Evolutionary conservation across 192 early-diverging fungal genomes (phyloP), one percentile per base, ranked within the genome.

Genomic region (Podila epicladia): DNA sequence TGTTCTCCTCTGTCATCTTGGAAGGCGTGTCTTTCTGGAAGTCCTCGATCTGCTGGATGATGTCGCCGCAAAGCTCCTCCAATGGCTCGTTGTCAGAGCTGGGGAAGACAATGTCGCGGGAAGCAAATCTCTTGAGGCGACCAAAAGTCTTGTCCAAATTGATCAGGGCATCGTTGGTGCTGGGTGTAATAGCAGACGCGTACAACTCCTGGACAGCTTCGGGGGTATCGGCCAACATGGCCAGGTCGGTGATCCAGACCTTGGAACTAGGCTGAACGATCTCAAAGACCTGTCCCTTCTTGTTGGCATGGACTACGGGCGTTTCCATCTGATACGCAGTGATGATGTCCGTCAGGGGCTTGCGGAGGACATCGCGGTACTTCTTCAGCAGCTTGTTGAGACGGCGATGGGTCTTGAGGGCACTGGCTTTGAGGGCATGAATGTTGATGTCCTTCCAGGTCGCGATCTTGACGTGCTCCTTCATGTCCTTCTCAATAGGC

Each of bases 391-490:
- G 96, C 84, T 97, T 98, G 80, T 93, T 84, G 58, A 99, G 80
- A 38, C 97, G 96, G 63, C 92, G 84, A 83, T 99, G 98, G 9
- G 97, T 95, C 84, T 94, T 92, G 49, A 91, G 92, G 0, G 98
- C 95, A 85, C 94, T 95, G 66, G 95, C 94, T 29, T 92, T 89
- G 38, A 99, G 82, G 1, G 98, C 97, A 67, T 92, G 94, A 11
- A 96, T 93, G 70, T 97, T 99, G 20, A 96, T 92, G 76, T 99
- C 98, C 82, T 97, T 97, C 96, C 97, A 99, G 55, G 88, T 93
- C 6, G 97, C 97, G 71, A 99, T 95, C 85, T 95, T 93, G 38
- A 99, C 96, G 71, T 95, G 97, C 65, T 96, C 95, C 58, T 93
- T 88, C 79, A 99, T 87, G 29, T 98, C 96, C 69, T 95, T 95